Base-by-base conservation (phyloP, 257 asterid species). In the Paulownia fortunei region DNA sequence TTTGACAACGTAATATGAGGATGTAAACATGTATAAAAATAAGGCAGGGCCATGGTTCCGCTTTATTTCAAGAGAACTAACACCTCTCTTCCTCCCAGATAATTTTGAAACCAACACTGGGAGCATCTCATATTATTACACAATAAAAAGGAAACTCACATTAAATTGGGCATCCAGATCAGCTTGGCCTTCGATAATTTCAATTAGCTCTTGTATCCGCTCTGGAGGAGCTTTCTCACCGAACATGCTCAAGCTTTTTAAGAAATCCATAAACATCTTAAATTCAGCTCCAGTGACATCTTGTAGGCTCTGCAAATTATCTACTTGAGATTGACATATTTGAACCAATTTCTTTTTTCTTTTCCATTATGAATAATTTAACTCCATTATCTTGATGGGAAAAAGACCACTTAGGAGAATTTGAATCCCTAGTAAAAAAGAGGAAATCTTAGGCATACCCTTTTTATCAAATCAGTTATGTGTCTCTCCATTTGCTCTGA, bases 271-370 rank as follows among this genome's bases (percentile, higher is more conserved):
- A 80, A 92, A 92, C 97, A 92, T 88, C 83, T 94, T 87, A 85
- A 94, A 94, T 81, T 94, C 98, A n/a, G 91, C 88, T 72, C 98
- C 98, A 18, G 97, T 94, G 82, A 94, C 98, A 82, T 94, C 98
- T 88, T 91, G 98, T 69, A 94, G 83, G 82, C 96, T 88, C 98
- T 94, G 93, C 85, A 91, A 83, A 61, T 73, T 36, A 66, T 55
- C 37, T 21, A 36, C 60, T 30, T 71, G 21, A 79, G 23, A 81
- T 8, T 61, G 68, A 36, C 65, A 69, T 39, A 23, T 9, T 59
- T 19, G 36, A 37, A 55, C 68, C 55, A 68, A 73, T 41, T 72
- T 70, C n/a, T n/a, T 23, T 80, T 52, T 47, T 3, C 69, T 27
- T 69, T 69, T 42, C n/a, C 59, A 26, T 24, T 67, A 9, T 24